phyloP scores from a whole-genome alignment of 257 asterid genomes.

The Lycium barbarum region DNA sequence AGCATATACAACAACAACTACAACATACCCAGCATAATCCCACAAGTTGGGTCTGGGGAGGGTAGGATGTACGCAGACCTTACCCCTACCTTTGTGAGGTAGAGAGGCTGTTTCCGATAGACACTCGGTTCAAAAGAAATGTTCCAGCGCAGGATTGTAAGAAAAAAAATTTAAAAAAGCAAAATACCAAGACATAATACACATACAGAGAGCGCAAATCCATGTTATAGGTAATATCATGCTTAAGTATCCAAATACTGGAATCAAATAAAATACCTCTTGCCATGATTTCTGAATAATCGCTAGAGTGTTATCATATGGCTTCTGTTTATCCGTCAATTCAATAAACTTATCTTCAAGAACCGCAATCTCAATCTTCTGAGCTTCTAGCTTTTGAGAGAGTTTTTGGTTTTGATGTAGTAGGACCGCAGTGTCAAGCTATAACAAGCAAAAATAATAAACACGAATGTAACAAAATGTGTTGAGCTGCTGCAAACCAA shows the following conservation, averaged over 20 bases:
- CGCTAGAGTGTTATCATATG: conserved; percentile 55
- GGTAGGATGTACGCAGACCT: no score
- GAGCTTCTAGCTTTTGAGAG: conserved; percentile 85
- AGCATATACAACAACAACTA: no score
- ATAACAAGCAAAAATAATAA: conserved; percentile 34
- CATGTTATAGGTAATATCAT: not conserved
- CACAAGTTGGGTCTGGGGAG: no score
- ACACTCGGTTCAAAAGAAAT: no score
- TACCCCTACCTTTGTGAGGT: no score
- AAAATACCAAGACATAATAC: not conserved
- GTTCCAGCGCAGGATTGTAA: no score
- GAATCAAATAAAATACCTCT: conserved; percentile 55
- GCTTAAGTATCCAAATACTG: conserved; percentile 1
- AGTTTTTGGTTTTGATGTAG: conserved; percentile 95
- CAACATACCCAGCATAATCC: no score
- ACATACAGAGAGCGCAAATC: conserved; percentile 2
- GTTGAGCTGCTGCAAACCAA: not conserved
- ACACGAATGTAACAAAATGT: not conserved
- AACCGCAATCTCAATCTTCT: conserved; percentile 71
- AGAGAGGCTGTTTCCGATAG: no score
- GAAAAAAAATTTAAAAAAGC: no score
- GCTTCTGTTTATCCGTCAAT: conserved; percentile 67
- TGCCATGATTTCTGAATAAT: conserved; percentile 70
- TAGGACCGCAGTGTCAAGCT: conserved; percentile 92
- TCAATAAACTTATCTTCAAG: conserved; percentile 60